Evolutionary conservation across 2,329 filamentous ascomycete species (phyloP).

Genomic region (Knufia petricola): DNA sequence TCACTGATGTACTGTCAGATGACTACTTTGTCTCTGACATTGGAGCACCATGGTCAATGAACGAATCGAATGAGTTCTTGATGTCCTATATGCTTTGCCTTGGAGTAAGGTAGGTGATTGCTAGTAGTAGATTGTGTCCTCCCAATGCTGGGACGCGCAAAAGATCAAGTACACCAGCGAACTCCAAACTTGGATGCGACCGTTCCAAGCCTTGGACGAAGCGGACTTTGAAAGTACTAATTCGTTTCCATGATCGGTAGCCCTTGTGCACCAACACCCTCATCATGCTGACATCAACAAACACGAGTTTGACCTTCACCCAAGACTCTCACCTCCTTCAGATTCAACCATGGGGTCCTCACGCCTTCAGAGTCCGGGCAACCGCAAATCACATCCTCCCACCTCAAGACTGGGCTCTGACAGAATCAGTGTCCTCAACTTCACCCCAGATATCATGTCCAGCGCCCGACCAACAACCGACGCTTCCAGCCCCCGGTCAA

Average conservation of each 20-base stretch:
- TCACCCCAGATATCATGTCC: constrained; percentile 10
- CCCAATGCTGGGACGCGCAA: no score
- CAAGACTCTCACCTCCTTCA: constrained; percentile 32
- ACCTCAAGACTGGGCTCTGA: constrained; percentile 30
- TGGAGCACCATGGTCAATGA: no score
- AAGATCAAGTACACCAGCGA: no score
- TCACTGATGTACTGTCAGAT: no score
- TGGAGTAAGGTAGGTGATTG: background rate
- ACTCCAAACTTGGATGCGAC: no score
- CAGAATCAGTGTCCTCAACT: constrained; percentile 5
- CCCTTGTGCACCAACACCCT: background rate
- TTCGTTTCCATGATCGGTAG: no score
- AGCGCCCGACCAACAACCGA: background rate
- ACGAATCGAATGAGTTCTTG: background rate
- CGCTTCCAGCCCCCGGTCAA: background rate
- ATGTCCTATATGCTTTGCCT: background rate
- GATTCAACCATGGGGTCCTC: constrained; percentile 32
- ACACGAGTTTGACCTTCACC: constrained; percentile 28
- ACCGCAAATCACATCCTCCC: constrained; percentile 31
- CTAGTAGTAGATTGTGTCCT: background rate
- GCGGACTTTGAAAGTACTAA: no score
- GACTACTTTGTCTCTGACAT: no score
- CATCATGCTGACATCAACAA: constrained; percentile 24
- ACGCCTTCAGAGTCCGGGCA: constrained; percentile 31
- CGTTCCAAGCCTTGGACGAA: no score